These are phyloP conservation scores for Cyclocybe aegerita DNA, from an alignment of 768 basidiomycete genomes.

Conservation along the genomic window DNA sequence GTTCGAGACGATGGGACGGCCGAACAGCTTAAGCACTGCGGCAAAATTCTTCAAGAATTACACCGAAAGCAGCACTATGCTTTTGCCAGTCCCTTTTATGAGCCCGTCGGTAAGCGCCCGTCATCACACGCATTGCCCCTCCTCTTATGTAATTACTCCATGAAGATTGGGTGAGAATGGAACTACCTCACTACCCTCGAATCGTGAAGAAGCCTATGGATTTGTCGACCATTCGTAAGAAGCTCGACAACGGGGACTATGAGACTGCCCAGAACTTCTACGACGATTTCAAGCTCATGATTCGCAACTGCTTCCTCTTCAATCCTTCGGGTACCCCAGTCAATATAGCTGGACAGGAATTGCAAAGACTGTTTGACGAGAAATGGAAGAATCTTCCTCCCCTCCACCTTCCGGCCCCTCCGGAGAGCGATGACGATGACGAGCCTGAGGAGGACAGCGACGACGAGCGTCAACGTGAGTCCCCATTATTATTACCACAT, in stretches of 20 bases:
- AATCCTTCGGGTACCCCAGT: slow-evolving; percentile 89
- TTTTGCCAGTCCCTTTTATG: slow-evolving; percentile 83
- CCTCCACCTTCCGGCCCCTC: slow-evolving; percentile 61
- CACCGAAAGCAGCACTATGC: slow-evolving; percentile 74
- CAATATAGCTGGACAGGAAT: slow-evolving; percentile 78
- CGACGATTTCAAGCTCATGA: slow-evolving; percentile 92
- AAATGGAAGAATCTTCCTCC: slow-evolving; percentile 84
- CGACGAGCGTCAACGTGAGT: slow-evolving; percentile 68
- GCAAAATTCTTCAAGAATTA: slow-evolving; percentile 71
- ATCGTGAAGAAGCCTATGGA: slow-evolving; percentile 97
- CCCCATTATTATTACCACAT: slow-evolving; percentile 11
- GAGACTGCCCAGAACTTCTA: slow-evolving; percentile 77
- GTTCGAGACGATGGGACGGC: slow-evolving; percentile 64
- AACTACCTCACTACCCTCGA: slow-evolving; percentile 83
- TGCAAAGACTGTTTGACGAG: slow-evolving; percentile 89
- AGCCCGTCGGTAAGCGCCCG: slow-evolving; percentile 80
- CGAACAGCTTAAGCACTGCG: slow-evolving; percentile 85
- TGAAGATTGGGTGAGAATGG: slow-evolving; percentile 74
- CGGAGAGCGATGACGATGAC: slow-evolving; percentile 56
- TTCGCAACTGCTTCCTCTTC: slow-evolving; percentile 90
- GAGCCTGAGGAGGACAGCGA: slow-evolving; percentile 69
- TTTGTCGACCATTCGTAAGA: slow-evolving; percentile 81
- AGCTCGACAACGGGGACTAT: slow-evolving; percentile 80
- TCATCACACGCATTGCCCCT: slow-evolving; percentile 1
- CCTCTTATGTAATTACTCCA: slow-evolving; percentile 8